These are phyloP conservation scores for Coemansia sp. DNA, from an alignment of 192 early-diverging fungal genomes.

Conservation along the genomic window DNA sequence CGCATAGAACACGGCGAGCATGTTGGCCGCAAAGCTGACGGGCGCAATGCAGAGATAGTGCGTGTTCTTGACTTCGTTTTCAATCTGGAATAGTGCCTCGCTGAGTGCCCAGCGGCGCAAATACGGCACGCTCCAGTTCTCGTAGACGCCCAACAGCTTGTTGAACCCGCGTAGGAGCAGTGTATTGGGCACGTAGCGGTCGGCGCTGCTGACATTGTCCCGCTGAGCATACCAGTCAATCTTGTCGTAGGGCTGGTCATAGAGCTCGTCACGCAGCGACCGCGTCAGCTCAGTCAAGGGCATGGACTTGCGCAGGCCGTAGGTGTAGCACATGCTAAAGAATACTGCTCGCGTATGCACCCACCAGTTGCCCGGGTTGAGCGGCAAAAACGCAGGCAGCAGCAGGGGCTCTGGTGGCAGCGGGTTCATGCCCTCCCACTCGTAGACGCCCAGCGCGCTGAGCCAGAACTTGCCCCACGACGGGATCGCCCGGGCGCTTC, in stretches of 20 bases:
- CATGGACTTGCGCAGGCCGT: conserved; percentile 63
- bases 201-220: conserved; percentile 76
- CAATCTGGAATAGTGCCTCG: conserved; percentile 76
- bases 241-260: conserved; percentile 76
- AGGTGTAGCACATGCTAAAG: conserved; percentile 94
- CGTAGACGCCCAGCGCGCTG: conserved; percentile 81
- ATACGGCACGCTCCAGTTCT: conserved; percentile 58
- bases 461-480: conserved; percentile 99
- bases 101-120: conserved; percentile 68
- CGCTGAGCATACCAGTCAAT: conserved; percentile 81
- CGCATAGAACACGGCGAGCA: conserved; percentile 80
- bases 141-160: conserved; percentile 67
- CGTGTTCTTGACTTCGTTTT: conserved; percentile 88
- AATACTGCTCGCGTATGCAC: conserved; percentile 90
- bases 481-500: conserved; percentile 80
- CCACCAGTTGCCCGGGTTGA: conserved; percentile 93
- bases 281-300: conserved; percentile 67
- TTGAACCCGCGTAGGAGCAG: conserved; percentile 72
- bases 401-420: conserved; percentile 90
- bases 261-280: conserved; percentile 85
- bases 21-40: conserved; percentile 92
- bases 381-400: conserved; percentile 73
- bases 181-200: conserved; percentile 84
- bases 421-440: conserved; percentile 95
- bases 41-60: conserved; percentile 87